Percentiles rank a stretch among this genome's conserved stretches.
Evolutionary conservation across 495 filamentous ascomycete species (phyloP).

Genomic region (Parmelia sp.): DNA sequence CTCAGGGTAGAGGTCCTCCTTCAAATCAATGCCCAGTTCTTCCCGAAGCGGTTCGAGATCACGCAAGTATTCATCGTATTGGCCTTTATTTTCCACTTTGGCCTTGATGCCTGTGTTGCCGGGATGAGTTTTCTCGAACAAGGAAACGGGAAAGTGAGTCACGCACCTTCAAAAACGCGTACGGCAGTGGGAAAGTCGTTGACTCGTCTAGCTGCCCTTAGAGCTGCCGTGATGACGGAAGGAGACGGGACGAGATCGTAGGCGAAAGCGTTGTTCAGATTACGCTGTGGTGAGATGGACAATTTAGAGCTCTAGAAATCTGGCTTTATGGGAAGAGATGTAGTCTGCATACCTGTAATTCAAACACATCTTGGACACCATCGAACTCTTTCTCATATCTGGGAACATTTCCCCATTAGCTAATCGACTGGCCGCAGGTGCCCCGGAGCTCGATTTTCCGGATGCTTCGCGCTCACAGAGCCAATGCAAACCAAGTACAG

Average conservation of each 20-base stretch:
- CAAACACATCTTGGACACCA: slow-evolving; percentile 94
- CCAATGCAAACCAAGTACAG: neutral
- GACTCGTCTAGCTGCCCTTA: slow-evolving; percentile 86
- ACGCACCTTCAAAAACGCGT: slow-evolving; percentile 90
- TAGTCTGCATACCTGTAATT: slow-evolving; percentile 78
- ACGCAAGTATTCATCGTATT: slow-evolving; percentile 96
- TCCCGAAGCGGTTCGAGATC: slow-evolving; percentile 87
- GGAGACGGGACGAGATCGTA: slow-evolving; percentile 98
- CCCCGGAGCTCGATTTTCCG: neutral
- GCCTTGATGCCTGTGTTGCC: slow-evolving; percentile 76
- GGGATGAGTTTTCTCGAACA: slow-evolving; percentile 7
- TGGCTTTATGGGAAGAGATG: neutral
- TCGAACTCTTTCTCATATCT: slow-evolving; percentile 99
- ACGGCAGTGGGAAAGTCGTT: slow-evolving; percentile 99
- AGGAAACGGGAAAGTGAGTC: slow-evolving; percentile 9
- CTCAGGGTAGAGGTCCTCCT: slow-evolving; percentile 92
- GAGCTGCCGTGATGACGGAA: slow-evolving; percentile 82
- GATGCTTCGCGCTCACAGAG: neutral
- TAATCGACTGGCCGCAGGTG: slow-evolving; percentile 13
- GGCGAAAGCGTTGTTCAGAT: slow-evolving; percentile 99
- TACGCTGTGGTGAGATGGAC: slow-evolving; percentile 56
- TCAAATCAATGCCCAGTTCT: slow-evolving; percentile 85
- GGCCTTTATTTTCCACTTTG: slow-evolving; percentile 96
- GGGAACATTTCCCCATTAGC: slow-evolving; percentile 32
- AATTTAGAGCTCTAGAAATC: neutral